A percentile compares a stretch with the other conserved stretches of the same genome.
phyloP scores from a whole-genome alignment of 768 basidiomycete genomes.

The Hypsizygus marmoreus region DNA sequence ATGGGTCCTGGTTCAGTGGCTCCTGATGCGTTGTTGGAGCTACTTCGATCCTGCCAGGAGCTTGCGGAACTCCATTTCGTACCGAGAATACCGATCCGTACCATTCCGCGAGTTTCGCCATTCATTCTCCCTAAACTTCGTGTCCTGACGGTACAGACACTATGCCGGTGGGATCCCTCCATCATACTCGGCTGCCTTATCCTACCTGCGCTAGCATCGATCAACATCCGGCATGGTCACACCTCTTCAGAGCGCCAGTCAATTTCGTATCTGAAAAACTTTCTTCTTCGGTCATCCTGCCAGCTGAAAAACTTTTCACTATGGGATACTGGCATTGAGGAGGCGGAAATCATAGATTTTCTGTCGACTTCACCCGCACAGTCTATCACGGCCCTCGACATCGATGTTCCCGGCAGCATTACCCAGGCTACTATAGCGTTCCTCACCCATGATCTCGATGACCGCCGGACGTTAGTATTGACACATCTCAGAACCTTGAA shows the following conservation, averaged over 20 bases:
- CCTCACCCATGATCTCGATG: background rate
- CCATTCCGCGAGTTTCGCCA: no score
- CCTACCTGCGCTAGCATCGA: background rate
- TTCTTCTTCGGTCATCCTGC: conserved; percentile 1
- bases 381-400: background rate
- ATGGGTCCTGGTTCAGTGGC: background rate
- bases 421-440: background rate
- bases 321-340: background rate
- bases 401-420: background rate
- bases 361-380: background rate
- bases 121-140: no score
- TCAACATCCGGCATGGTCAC: background rate
- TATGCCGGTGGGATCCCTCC: no score
- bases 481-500: background rate
- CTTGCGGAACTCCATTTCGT: background rate
- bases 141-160: no score
- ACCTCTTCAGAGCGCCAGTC: background rate
- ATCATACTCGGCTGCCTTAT: no score
- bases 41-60: background rate
- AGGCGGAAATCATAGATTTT: background rate
- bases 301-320: background rate
- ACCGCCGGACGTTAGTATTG: background rate
- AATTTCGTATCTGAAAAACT: background rate
- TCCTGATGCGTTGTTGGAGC: background rate
- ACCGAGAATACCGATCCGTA: no score